Percentiles rank a stretch among this genome's conserved stretches.
Conservation (phyloP, 2,329 filamentous ascomycete genomes). For the Nemania sp. region DNA sequence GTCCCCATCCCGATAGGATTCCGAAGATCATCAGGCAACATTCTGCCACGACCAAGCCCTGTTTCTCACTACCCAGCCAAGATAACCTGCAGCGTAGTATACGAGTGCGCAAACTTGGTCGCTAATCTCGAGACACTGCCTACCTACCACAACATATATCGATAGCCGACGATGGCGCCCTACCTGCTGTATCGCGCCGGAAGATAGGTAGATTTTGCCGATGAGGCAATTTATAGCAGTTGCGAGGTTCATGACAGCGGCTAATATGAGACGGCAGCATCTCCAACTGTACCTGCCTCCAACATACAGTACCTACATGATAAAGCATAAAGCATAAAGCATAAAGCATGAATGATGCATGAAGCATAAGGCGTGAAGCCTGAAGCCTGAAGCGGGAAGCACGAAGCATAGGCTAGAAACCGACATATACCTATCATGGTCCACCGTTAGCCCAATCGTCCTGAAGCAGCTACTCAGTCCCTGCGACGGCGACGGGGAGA, state of each 20-base stretch:
- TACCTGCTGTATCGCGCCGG: not conserved
- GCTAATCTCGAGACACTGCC: constrained; percentile 5
- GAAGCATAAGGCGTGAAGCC: not conserved
- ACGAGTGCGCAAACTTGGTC: not conserved
- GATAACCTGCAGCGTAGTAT: not conserved
- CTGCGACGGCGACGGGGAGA: not conserved
- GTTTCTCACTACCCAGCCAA: constrained; percentile 1
- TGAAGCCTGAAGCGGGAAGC: too few relatives aligned
- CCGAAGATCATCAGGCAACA: constrained; percentile 5
- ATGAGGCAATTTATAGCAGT: constrained; percentile 4
- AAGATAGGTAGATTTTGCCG: not conserved
- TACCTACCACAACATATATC: not conserved
- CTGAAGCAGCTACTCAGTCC: not conserved
- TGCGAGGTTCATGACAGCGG: not conserved
- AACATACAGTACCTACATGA: not conserved
- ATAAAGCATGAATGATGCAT: too few relatives aligned
- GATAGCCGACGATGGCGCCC: not conserved
- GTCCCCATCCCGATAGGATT: constrained; percentile 21
- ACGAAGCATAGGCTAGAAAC: not conserved
- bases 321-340: not conserved
- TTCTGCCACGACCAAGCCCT: not conserved
- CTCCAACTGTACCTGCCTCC: not conserved
- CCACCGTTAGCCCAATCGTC: constrained; percentile 4
- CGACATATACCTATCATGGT: not conserved
- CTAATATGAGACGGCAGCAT: not conserved